Conservation (phyloP, 148 eudicot species). For the Pharnaceum exiguum region DNA sequence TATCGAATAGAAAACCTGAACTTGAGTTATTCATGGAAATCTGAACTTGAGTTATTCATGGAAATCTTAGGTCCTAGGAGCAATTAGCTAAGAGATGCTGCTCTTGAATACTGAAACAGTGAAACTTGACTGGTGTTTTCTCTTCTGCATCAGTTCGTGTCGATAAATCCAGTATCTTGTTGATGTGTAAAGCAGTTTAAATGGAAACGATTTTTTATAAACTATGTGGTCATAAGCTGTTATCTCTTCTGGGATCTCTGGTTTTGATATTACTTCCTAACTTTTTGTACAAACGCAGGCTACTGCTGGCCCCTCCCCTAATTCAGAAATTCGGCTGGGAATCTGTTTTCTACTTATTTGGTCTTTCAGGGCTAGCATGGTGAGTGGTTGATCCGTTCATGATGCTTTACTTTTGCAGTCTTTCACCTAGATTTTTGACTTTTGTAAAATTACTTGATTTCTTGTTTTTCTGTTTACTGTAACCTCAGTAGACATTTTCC, state of each 20-base stretch:
- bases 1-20: too few species aligned
- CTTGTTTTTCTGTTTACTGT: background rate
- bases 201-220: background rate
- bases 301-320: conserved; percentile 92
- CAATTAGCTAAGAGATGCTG: too few species aligned
- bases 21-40: too few species aligned
- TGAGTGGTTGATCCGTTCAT: conserved; percentile 35
- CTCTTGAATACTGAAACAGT: too few species aligned
- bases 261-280: conserved; percentile 2
- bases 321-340: conserved; percentile 95
- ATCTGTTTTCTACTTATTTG: conserved; percentile 91
- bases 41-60: too few species aligned
- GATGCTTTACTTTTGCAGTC: background rate
- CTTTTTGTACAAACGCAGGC: conserved; percentile 44
- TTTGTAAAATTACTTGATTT: background rate
- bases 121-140: background rate
- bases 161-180: too few species aligned
- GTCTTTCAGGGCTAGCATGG: conserved; percentile 81
- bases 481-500: background rate
- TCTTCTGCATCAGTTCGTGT: too few species aligned
- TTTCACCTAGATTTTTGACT: background rate
- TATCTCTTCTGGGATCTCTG: background rate
- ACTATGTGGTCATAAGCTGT: background rate
- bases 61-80: too few species aligned
- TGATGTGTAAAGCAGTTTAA: background rate